Evolutionary conservation across 257 asterid genomes (phyloP).

Genomic region (Gentiana macrophylla): DNA sequence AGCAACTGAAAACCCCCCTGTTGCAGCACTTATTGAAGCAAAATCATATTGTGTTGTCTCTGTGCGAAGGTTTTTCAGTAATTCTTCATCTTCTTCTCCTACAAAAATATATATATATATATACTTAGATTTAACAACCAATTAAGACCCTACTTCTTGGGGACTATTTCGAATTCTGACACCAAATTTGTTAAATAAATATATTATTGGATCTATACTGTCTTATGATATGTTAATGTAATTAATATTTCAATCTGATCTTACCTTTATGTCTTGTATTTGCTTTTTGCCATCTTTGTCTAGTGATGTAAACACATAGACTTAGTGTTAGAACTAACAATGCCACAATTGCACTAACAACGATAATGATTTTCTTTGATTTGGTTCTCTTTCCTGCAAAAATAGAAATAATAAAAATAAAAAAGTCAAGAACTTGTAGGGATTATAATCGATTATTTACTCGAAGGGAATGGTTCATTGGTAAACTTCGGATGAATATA

Average conservation of each 20-base stretch:
- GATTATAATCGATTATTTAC: no score
- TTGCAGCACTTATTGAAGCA: slow-evolving; percentile 16
- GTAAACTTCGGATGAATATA: no score
- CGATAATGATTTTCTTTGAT: background rate
- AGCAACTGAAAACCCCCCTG: slow-evolving; percentile 13
- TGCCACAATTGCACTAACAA: background rate
- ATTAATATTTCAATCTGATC: background rate
- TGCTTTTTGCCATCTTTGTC: background rate
- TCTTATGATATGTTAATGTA: no score
- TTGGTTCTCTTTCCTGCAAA: background rate
- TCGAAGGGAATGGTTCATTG: no score
- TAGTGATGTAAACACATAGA: background rate
- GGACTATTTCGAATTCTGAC: no score
- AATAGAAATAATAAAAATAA: background rate
- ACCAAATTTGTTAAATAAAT: no score
- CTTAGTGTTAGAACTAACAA: background rate
- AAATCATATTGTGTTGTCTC: slow-evolving; percentile 14
- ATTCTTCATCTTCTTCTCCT: slow-evolving; percentile 3
- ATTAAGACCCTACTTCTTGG: background rate
- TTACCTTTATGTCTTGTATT: background rate
- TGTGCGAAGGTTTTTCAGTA: background rate
- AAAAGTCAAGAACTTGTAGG: no score
- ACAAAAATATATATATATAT: background rate
- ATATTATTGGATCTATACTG: no score
- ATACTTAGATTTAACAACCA: background rate